A percentile compares a stretch with the other conserved stretches of the same genome.
phyloP scores from a whole-genome alignment of 179 eudicot species.

The Patellifolia procumbens region DNA sequence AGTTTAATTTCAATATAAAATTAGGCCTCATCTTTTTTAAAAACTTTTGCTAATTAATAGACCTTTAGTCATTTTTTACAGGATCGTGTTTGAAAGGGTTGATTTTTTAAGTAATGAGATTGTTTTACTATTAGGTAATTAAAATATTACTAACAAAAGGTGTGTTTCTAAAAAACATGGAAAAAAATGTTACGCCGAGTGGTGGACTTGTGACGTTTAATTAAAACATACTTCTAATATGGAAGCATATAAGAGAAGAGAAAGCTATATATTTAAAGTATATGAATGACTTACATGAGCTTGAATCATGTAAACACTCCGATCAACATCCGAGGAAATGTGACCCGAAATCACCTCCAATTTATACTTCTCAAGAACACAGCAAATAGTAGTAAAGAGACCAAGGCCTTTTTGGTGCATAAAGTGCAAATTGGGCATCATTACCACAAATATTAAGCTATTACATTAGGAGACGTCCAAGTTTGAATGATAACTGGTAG shows the following conservation, averaged over 20 bases:
- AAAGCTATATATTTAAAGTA: neutral
- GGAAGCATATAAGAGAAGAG: neutral
- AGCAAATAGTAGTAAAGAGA: slow-evolving; percentile 46
- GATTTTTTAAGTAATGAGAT: too few relatives aligned
- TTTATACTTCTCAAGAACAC: slow-evolving; percentile 58
- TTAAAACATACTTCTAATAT: neutral
- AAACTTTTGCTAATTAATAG: too few relatives aligned
- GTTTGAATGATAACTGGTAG: slow-evolving; percentile 42
- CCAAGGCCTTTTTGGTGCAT: slow-evolving; percentile 48
- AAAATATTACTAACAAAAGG: too few relatives aligned
- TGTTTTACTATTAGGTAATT: too few relatives aligned
- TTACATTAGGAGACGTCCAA: slow-evolving; percentile 64
- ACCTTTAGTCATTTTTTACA: too few relatives aligned
- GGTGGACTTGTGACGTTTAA: too few relatives aligned
- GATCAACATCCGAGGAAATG: slow-evolving; percentile 42
- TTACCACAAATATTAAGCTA: slow-evolving; percentile 59
- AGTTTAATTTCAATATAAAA: too few relatives aligned
- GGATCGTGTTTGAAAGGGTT: too few relatives aligned
- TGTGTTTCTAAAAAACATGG: too few relatives aligned
- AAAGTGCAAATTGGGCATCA: slow-evolving; percentile 55
- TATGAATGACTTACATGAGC: slow-evolving; percentile 51
- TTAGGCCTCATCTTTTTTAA: too few relatives aligned
- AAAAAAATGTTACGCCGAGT: too few relatives aligned
- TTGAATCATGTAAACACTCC: slow-evolving; percentile 57
- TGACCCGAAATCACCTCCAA: slow-evolving; percentile 48